phyloP scores from a whole-genome alignment of 192 early-diverging fungal species.

The Gonapodya sp. region DNA sequence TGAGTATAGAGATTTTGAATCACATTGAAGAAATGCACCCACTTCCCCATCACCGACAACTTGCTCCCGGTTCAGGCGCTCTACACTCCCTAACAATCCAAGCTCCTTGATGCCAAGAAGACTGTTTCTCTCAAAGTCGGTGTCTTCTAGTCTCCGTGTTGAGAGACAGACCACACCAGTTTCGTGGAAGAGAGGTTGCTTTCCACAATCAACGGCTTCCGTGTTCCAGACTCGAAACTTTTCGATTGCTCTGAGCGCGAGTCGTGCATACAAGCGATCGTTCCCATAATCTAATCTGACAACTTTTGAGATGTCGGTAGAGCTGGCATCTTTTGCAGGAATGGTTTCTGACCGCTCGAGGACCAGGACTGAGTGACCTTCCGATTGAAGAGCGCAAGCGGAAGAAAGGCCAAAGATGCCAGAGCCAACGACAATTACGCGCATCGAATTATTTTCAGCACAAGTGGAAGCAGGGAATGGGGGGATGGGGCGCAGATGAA shows the following conservation, averaged over 20 bases:
- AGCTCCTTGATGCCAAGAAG: background rate
- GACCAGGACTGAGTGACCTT: background rate
- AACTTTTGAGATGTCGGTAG: background rate
- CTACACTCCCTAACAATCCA: background rate
- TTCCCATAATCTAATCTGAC: background rate
- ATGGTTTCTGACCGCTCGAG: background rate
- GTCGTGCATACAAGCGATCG: background rate
- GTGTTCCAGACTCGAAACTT: background rate
- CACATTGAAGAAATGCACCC: background rate
- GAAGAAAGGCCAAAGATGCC: background rate
- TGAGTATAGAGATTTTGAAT: no score
- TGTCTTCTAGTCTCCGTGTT: background rate
- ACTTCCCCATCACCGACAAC: background rate
- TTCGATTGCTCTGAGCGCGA: background rate
- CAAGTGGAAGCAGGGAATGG: no score
- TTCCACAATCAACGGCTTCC: background rate
- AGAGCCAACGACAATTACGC: background rate
- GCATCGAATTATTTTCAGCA: no score
- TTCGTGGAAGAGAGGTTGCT: background rate
- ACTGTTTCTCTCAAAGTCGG: background rate
- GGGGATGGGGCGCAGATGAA: no score
- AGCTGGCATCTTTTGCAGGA: background rate
- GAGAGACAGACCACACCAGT: background rate
- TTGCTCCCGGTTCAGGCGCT: background rate
- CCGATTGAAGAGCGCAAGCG: background rate